Conservation (phyloP, 202 grass and related monocot genomes). For the Carex sylvatica region DNA sequence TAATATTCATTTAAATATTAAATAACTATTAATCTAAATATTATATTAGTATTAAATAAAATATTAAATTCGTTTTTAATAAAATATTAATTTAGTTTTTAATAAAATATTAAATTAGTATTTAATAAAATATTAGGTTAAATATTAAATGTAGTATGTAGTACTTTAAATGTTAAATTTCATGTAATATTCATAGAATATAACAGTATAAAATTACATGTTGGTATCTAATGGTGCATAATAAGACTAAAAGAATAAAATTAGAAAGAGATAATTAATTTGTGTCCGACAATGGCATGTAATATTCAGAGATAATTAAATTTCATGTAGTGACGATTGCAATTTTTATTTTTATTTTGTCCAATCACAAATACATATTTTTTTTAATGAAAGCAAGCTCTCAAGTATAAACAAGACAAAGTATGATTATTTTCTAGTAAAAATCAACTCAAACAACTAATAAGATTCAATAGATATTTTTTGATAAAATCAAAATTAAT, state of each 20-base stretch:
- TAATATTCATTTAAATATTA: no score
- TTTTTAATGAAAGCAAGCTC: not conserved
- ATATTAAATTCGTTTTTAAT: no score
- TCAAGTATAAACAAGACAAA: not conserved
- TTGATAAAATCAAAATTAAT: slow-evolving; percentile 5
- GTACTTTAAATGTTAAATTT: no score
- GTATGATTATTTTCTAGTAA: not conserved
- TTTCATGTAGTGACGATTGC: not conserved
- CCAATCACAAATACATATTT: not conserved
- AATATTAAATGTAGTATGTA: no score
- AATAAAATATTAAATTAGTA: no score
- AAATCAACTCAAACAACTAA: not conserved
- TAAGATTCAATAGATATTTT: not conserved
- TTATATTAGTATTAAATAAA: no score
- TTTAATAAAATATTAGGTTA: no score
- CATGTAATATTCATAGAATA: no score
- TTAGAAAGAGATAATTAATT: not conserved
- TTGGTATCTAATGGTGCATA: not conserved
- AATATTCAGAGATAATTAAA: not conserved
- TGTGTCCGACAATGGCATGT: not conserved
- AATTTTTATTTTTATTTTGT: not conserved
- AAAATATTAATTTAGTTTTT: no score
- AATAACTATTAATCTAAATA: no score
- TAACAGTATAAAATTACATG: not conserved
- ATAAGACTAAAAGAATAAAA: not conserved